Evolutionary conservation across 768 basidiomycete genomes (phyloP).

Genomic region (Pleurotus eryngii): DNA sequence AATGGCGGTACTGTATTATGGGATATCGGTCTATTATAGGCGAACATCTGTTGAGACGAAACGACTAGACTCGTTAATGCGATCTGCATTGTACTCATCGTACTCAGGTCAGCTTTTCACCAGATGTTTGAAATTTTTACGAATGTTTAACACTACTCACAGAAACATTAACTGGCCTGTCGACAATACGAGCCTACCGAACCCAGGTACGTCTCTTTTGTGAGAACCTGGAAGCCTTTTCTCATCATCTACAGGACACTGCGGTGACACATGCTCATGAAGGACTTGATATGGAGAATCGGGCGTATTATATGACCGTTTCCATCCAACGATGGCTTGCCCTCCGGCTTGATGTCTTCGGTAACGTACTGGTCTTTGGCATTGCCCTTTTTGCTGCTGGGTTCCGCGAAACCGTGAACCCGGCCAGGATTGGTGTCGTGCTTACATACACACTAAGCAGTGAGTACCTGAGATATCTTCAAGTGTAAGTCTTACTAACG

Average conservation of each 20-base stretch:
- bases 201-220: constrained; percentile 37
- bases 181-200: constrained; percentile 60
- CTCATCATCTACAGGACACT: constrained; percentile 29
- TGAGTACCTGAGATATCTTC: constrained; percentile 23
- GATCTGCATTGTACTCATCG: constrained; percentile 55
- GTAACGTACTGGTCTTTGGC: constrained; percentile 64
- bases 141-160: not conserved
- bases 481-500: not conserved
- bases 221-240: not conserved
- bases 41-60: constrained; percentile 63
- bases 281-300: constrained; percentile 56
- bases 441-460: constrained; percentile 52
- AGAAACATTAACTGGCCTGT: constrained; percentile 63
- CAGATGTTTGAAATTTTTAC: too few species aligned
- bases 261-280: constrained; percentile 48
- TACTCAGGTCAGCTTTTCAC: constrained; percentile 42
- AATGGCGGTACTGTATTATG: constrained; percentile 48
- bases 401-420: constrained; percentile 50
- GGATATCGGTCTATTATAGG: constrained; percentile 54
- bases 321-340: constrained; percentile 65
- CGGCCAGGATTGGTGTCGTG: constrained; percentile 62
- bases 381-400: constrained; percentile 69
- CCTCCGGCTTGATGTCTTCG: constrained; percentile 62
- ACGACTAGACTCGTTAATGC: constrained; percentile 58
- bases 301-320: constrained; percentile 63